Conservation (phyloP, 768 basidiomycete species). For the Gloeophyllum trabeum region DNA sequence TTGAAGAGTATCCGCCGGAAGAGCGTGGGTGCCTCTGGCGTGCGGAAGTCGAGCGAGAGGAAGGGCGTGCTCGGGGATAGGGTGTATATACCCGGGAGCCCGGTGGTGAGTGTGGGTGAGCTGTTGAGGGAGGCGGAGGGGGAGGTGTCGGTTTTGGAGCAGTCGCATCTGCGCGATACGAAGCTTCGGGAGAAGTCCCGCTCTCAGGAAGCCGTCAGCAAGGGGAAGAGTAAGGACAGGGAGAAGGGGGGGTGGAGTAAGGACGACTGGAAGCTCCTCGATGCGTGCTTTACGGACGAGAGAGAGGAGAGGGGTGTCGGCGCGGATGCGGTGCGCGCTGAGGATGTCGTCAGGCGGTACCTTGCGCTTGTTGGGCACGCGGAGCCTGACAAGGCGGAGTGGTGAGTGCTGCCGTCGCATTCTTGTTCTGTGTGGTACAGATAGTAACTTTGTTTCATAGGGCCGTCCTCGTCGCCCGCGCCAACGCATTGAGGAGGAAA, state of each 20-base stretch:
- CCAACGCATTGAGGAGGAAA: constrained; percentile 45
- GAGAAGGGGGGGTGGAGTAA: constrained; percentile 45
- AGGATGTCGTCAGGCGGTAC: constrained; percentile 54
- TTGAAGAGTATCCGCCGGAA: constrained; percentile 23
- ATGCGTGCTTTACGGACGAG: constrained; percentile 69
- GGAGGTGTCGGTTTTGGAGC: constrained; percentile 26
- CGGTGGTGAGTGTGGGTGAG: constrained; percentile 39
- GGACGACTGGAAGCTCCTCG: constrained; percentile 72
- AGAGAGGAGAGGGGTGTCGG: constrained; percentile 39
- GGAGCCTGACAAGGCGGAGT: too few relatives aligned
- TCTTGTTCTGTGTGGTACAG: constrained; percentile 1
- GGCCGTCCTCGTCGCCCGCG: constrained; percentile 37
- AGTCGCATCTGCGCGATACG: constrained; percentile 1
- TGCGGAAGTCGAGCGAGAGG: constrained; percentile 20
- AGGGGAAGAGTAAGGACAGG: background rate
- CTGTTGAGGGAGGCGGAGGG: constrained; percentile 49
- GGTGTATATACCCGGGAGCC: constrained; percentile 45
- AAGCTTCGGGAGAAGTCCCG: background rate
- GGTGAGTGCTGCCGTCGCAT: constrained; percentile 26
- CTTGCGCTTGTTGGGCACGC: constrained; percentile 34
- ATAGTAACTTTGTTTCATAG: constrained; percentile 19
- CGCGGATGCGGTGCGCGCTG: constrained; percentile 39
- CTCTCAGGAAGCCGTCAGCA: background rate
- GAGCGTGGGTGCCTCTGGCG: constrained; percentile 18
- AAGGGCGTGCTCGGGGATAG: constrained; percentile 34